Conservation (phyloP, 2,329 filamentous ascomycete species). For the Monilinia aucupariae region DNA sequence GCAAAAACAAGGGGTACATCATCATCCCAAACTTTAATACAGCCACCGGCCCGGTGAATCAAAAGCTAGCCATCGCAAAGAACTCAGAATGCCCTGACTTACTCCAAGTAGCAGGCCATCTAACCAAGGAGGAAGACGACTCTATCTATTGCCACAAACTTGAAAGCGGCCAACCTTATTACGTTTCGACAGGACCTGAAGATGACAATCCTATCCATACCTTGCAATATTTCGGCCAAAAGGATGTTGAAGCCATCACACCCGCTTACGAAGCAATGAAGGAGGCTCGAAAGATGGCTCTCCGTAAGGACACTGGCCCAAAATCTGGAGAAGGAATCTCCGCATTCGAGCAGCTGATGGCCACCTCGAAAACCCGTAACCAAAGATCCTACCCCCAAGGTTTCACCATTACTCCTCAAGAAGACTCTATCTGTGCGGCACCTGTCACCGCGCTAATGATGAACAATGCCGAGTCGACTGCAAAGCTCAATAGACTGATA, state of each 20-base stretch:
- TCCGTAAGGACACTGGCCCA: background rate
- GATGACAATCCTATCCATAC: background rate
- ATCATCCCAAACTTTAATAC: conserved; percentile 1
- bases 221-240: background rate
- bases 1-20: background rate
- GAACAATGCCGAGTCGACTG: background rate
- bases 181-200: background rate
- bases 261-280: conserved; percentile 1
- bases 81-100: background rate
- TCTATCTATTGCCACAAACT: background rate
- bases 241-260: background rate
- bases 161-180: background rate
- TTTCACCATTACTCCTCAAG: background rate
- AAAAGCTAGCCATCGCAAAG: background rate
- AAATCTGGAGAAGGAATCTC: background rate
- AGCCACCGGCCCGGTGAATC: background rate
- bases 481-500: background rate
- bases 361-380: background rate
- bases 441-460: background rate
- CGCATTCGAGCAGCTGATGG: background rate
- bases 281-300: background rate
- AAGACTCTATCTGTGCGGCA: background rate
- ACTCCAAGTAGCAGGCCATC: background rate
- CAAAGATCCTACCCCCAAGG: background rate
- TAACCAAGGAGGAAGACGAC: background rate